Percentiles rank a stretch among this genome's conserved stretches.
Conservation (phyloP, 2,329 filamentous ascomycete species). For the Davidsoniella australis region DNA sequence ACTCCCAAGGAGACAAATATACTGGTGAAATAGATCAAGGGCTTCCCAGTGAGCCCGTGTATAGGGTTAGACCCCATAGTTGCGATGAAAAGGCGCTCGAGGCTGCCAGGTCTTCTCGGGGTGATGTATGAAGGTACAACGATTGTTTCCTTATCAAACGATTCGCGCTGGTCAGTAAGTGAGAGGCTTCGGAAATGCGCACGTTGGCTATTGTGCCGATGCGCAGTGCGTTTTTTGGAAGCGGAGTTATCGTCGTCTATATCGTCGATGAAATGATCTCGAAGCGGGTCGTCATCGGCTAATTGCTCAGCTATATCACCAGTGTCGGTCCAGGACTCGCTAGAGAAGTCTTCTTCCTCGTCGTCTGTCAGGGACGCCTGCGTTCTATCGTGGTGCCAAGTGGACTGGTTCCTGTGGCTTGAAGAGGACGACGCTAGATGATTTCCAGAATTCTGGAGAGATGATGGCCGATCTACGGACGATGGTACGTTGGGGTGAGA, state of each 20-base stretch:
- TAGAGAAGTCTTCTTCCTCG: slow-evolving; percentile 42
- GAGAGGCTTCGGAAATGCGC: slow-evolving; percentile 34
- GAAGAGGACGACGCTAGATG: slow-evolving; percentile 15
- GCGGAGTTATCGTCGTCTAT: slow-evolving; percentile 45
- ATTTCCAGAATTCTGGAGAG: slow-evolving; percentile 25
- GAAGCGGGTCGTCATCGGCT: slow-evolving; percentile 66
- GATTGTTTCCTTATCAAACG: slow-evolving; percentile 59
- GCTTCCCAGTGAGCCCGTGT: slow-evolving; percentile 88
- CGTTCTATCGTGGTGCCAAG: slow-evolving; percentile 2
- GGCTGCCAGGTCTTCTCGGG: slow-evolving; percentile 44
- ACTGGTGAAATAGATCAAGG: slow-evolving; percentile 92
- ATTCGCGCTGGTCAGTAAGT: slow-evolving; percentile 14
- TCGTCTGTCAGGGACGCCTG: slow-evolving; percentile 13
- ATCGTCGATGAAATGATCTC: slow-evolving; percentile 48
- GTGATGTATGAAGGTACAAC: slow-evolving; percentile 50
- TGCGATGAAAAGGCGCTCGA: slow-evolving; percentile 54
- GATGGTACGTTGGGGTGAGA: neutral
- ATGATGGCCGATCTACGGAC: neutral
- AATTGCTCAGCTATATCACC: slow-evolving; percentile 89
- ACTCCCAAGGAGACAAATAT: slow-evolving; percentile 77
- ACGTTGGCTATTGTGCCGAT: slow-evolving; percentile 21
- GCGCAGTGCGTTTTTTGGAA: no score
- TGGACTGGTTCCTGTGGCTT: slow-evolving; percentile 4
- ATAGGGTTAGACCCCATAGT: slow-evolving; percentile 75
- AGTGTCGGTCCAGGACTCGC: slow-evolving; percentile 71